phyloP scores from a whole-genome alignment of 2,329 filamentous ascomycete species.

The Myrmaecium sp. region DNA sequence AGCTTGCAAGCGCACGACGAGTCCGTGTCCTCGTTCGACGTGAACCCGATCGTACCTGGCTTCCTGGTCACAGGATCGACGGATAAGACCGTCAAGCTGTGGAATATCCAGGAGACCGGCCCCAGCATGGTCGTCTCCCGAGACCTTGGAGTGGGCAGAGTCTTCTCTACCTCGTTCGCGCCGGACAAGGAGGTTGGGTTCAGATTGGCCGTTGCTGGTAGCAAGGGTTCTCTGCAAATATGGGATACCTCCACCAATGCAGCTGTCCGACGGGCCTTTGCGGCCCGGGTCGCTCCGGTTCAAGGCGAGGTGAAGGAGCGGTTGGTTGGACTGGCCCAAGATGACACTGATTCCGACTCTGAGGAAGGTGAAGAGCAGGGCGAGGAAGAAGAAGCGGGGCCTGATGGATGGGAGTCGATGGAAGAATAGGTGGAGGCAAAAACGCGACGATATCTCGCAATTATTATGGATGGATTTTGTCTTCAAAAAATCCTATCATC shows the following conservation, averaged over 20 bases:
- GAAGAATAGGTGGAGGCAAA: constrained; percentile 20
- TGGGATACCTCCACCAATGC: constrained; percentile 96
- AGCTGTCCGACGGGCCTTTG: constrained; percentile 72
- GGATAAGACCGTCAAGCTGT: constrained; percentile 91
- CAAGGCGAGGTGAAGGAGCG: constrained; percentile 54
- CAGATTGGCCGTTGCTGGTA: constrained; percentile 81
- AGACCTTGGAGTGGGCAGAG: constrained; percentile 84
- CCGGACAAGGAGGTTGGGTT: constrained; percentile 85
- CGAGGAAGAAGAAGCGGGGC: constrained; percentile 15
- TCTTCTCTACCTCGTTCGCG: constrained; percentile 81
- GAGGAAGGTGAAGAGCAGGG: constrained; percentile 32
- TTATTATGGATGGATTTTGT: no score
- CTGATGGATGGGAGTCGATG: constrained; percentile 24
- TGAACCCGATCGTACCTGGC: constrained; percentile 78
- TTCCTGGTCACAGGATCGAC: constrained; percentile 88
- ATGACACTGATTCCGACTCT: constrained; percentile 44
- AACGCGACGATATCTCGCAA: not conserved
- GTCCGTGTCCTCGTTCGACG: constrained; percentile 78
- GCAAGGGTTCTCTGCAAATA: constrained; percentile 79
- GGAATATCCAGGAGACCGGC: constrained; percentile 69
- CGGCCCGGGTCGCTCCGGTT: constrained; percentile 43
- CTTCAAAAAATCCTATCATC: no score
- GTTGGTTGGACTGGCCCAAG: constrained; percentile 53
- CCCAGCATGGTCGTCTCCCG: constrained; percentile 83
- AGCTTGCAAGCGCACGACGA: constrained; percentile 90